Evolutionary conservation across 371 early-diverging fungal species (phyloP), one percentile per base, ranked within the genome.

Genomic region (Dipsacomyces acuminosporus): DNA sequence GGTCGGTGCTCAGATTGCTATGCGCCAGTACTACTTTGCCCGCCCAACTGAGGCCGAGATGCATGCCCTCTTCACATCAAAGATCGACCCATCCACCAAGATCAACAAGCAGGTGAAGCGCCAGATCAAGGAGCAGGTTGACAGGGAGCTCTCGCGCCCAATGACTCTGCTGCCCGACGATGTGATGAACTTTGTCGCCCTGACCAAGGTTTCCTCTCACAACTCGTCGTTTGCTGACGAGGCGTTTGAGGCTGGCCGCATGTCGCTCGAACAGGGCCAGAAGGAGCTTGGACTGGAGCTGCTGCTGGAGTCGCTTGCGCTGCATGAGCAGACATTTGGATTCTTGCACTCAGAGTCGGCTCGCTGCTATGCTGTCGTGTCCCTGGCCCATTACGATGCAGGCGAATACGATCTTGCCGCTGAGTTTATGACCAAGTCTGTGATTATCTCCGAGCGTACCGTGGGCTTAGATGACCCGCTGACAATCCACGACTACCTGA

Each of bases 261-360:
- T 86, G 73, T 81, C 81, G 41, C 50, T 94, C 52, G 80, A 88
- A 15, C 87, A 91, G 65, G 90, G 90, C 8, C 86, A 89, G 41
- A 79, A 81, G 40, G 80, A 84, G 54, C 58, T 86, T 43, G 93
- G 91, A 19, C 58, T 90, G 45, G 94, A 93, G 62, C 73, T 94
- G 25, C 66, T 92, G 62, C 61, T 82, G 23, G 93, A 96, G 71
- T 86, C 93, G 11, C 71, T 89, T 53, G 76, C 89, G 4, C 74
- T 94, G 43, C 91, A 88, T 67, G 96, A 96, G 73, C 94, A 94
- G 69, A 85, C 87, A 2, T 91, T 85, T 66, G 94, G 95, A 20
- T 88, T 88, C 63, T 66, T 96, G 56, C 93, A 93, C 62, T 84
- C 90, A 0, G 91, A 90, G 51, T 90, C 91, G 1, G 88, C 85